phyloP scores from a whole-genome alignment of 208 protist genomes.

The Crithidia sp. region DNA sequence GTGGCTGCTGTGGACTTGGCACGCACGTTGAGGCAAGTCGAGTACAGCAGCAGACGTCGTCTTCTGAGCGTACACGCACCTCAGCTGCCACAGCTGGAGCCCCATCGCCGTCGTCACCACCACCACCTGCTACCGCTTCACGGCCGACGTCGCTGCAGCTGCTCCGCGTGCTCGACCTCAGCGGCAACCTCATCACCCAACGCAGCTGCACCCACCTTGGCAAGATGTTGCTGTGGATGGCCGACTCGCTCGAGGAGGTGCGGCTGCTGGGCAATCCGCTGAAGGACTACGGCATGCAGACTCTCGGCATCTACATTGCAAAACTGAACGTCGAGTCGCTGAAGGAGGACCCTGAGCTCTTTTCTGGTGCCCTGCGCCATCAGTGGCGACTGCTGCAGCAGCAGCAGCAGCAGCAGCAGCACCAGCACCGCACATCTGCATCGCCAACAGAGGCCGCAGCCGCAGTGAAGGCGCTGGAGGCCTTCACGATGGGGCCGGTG shows the following conservation, averaged over 20 bases:
- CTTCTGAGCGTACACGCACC: background rate
- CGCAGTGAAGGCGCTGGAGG: background rate
- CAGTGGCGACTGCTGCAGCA: background rate
- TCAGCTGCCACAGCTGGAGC: background rate
- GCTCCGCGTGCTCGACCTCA: slow-evolving; percentile 73
- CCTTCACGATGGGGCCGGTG: slow-evolving; percentile 53
- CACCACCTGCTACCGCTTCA: background rate
- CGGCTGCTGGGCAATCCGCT: slow-evolving; percentile 63
- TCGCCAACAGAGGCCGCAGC: background rate
- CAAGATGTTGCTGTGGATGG: slow-evolving; percentile 65
- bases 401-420: background rate
- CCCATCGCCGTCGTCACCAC: background rate
- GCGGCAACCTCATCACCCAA: slow-evolving; percentile 68
- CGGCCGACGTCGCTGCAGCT: slow-evolving; percentile 20
- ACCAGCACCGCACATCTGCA: background rate
- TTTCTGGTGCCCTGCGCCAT: slow-evolving; percentile 35
- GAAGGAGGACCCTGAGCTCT: slow-evolving; percentile 43
- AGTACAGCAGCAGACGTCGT: slow-evolving; percentile 4
- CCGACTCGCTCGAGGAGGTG: slow-evolving; percentile 70
- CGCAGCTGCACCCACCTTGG: slow-evolving; percentile 66
- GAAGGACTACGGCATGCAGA: slow-evolving; percentile 79
- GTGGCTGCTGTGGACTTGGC: slow-evolving; percentile 31
- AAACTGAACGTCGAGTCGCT: slow-evolving; percentile 51
- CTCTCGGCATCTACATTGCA: slow-evolving; percentile 71
- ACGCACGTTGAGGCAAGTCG: background rate